A percentile compares a stretch with the other conserved stretches of the same genome.
These are phyloP conservation scores for Pleurotus platypus DNA, from an alignment of 768 basidiomycete species.

Conservation along the genomic window DNA sequence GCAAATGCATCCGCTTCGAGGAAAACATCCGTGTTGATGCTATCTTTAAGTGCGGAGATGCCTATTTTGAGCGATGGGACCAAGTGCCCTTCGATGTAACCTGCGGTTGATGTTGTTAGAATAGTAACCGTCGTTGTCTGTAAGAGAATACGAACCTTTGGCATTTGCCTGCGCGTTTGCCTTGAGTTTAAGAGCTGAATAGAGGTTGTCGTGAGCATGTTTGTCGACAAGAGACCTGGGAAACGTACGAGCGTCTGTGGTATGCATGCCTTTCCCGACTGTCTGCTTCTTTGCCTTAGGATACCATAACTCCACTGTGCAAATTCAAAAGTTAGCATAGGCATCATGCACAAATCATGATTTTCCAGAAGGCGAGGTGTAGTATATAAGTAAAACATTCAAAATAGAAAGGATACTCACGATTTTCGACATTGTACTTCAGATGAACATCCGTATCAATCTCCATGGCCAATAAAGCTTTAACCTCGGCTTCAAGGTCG, in stretches of 20 bases:
- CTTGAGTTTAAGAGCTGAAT: not conserved
- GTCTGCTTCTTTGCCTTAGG: not conserved
- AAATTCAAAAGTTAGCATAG: not conserved
- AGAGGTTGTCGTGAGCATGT: not conserved
- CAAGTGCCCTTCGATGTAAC: not conserved
- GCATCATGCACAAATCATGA: not conserved
- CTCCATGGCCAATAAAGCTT: slow-evolving; percentile 25
- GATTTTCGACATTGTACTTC: slow-evolving; percentile 19
- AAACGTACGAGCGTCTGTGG: not conserved
- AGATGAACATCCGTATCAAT: slow-evolving; percentile 27
- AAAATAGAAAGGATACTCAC: not conserved
- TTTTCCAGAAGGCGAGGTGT: not conserved
- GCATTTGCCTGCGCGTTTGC: not conserved
- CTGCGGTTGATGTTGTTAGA: not conserved
- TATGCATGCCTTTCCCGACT: not conserved
- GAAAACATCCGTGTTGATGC: not conserved
- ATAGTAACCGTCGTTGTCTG: too few relatives aligned
- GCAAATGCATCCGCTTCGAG: not conserved
- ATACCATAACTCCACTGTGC: not conserved
- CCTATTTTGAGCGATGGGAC: not conserved
- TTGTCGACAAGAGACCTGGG: not conserved
- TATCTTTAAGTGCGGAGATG: not conserved
- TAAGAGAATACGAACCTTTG: not conserved
- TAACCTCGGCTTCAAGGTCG: slow-evolving; percentile 24
- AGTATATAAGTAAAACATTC: too few relatives aligned